These are phyloP conservation scores for Aurantiochytrium sp. DNA, from an alignment of 108 stramenopile genomes.

Conservation along the genomic window DNA sequence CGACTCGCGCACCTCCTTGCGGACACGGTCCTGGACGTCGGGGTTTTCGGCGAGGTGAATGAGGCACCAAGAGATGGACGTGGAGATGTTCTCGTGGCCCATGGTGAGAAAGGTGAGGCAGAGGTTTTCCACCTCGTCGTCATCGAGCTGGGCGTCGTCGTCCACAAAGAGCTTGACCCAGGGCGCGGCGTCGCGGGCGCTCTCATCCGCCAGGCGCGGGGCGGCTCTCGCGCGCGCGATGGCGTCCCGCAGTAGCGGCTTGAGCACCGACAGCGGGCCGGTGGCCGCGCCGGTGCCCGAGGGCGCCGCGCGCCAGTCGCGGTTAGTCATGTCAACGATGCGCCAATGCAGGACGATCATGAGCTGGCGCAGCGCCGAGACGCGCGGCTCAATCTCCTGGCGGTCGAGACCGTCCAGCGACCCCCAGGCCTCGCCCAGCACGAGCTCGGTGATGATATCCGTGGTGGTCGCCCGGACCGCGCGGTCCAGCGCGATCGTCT, in stretches of 20 bases:
- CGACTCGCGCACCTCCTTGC: not conserved
- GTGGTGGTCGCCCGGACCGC: not conserved
- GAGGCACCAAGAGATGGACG: not conserved
- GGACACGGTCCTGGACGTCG: not conserved
- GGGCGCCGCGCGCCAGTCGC: not conserved
- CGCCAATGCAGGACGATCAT: constrained; percentile 21
- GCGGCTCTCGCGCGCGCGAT: not conserved
- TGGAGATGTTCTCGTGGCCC: constrained; percentile 15
- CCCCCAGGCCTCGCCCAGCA: not conserved
- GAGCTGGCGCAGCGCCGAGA: not conserved
- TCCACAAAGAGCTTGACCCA: not conserved
- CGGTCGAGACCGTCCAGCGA: not conserved
- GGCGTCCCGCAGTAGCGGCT: not conserved
- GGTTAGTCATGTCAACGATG: not conserved
- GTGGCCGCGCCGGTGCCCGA: not conserved
- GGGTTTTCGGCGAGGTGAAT: constrained; percentile 25
- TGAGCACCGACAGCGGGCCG: not conserved
- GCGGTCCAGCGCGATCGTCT: not conserved
- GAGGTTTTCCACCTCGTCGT: constrained; percentile 2
- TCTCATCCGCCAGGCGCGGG: not conserved
- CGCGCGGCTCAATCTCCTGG: not conserved
- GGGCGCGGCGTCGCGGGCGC: not conserved
- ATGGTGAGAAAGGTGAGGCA: constrained; percentile 23
- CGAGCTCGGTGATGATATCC: not conserved
- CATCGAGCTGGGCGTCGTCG: not conserved